Conservation (phyloP, 108 stramenopile species). For the Mayamaea pseudoterrestris region DNA sequence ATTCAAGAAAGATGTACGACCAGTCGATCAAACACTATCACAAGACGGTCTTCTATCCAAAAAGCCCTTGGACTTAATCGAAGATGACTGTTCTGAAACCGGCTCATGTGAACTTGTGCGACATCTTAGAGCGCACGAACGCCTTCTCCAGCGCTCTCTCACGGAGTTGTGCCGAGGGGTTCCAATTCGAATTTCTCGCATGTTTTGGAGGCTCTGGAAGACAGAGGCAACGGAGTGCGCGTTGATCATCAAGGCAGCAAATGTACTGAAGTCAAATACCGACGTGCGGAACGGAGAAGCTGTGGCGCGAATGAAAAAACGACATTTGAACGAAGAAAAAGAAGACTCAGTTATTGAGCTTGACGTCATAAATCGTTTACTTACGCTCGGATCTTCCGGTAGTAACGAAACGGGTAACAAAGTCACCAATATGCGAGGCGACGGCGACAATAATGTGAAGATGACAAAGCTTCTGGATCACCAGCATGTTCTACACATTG, state of each 20-base stretch:
- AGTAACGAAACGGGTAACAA: slow-evolving; percentile 23
- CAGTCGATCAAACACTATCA: too few species aligned
- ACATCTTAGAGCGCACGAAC: slow-evolving; percentile 45
- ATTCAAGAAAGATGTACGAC: too few species aligned
- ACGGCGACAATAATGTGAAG: background rate
- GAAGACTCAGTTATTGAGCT: slow-evolving; percentile 23
- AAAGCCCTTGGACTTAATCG: too few species aligned
- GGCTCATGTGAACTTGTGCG: slow-evolving; percentile 27
- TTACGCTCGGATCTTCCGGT: slow-evolving; percentile 52
- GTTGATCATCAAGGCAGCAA: slow-evolving; percentile 36
- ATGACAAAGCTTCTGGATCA: background rate
- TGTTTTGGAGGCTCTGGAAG: slow-evolving; percentile 63
- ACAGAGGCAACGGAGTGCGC: slow-evolving; percentile 51
- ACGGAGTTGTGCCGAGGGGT: slow-evolving; percentile 45
- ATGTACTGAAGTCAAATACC: slow-evolving; percentile 34
- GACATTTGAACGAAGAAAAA: slow-evolving; percentile 41
- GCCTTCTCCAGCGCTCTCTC: slow-evolving; percentile 28
- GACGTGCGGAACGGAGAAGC: slow-evolving; percentile 34
- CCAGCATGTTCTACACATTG: slow-evolving; percentile 19
- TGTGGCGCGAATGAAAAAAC: slow-evolving; percentile 35
- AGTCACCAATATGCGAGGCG: too few species aligned
- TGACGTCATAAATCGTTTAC: background rate
- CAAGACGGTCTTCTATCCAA: too few species aligned
- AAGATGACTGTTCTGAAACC: too few species aligned
- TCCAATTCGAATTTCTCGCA: slow-evolving; percentile 51